phyloP scores from a whole-genome alignment of 768 basidiomycete species.

The Coprinopsis marcescibilis region DNA sequence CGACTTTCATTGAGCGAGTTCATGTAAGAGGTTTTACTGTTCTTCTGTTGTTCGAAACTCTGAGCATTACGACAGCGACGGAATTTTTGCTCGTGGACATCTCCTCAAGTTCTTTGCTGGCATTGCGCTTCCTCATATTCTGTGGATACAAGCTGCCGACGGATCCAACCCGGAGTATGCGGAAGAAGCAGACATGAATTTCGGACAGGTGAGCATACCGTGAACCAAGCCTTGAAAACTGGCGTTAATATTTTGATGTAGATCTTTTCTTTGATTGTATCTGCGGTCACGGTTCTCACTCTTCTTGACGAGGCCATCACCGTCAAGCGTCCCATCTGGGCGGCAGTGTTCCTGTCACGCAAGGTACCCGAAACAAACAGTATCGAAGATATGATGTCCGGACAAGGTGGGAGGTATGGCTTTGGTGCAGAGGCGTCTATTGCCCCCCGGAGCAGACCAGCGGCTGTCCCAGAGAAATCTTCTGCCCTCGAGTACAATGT shows the following conservation, averaged over 20 bases:
- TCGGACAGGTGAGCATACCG: neutral
- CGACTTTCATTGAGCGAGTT: neutral
- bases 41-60: neutral
- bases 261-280: slow-evolving; percentile 4
- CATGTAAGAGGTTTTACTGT: neutral
- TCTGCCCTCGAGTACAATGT: too few species aligned
- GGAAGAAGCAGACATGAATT: neutral
- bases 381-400: too few species aligned
- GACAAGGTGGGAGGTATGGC: too few species aligned
- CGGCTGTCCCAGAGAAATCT: too few species aligned
- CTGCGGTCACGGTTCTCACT: neutral
- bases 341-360: neutral
- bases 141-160: neutral
- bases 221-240: neutral
- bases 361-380: too few species aligned
- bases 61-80: neutral
- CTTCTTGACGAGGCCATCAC: slow-evolving; percentile 1
- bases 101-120: neutral
- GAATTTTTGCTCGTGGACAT: neutral
- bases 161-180: neutral
- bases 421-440: too few species aligned
- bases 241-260: neutral
- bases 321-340: neutral
- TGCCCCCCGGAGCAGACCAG: too few species aligned
- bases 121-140: neutral